Conservation (phyloP, 2,329 filamentous ascomycete genomes). For the Alternaria sp. region DNA sequence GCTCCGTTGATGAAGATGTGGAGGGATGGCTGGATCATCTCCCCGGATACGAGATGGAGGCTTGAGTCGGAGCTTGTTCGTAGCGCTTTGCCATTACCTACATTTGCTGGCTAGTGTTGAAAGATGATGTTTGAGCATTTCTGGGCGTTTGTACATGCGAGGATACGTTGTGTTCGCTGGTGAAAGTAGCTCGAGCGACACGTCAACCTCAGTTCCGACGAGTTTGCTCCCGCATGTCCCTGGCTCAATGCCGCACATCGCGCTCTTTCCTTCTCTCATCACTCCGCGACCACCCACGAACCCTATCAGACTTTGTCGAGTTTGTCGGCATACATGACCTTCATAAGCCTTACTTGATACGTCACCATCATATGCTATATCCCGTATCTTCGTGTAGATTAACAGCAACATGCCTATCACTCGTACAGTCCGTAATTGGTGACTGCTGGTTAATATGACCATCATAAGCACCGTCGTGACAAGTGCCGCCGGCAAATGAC, state of each 20-base stretch:
- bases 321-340: not conserved
- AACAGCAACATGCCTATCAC: not conserved
- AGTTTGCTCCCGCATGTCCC: not conserved
- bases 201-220: not conserved
- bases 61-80: not conserved
- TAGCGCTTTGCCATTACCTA: not conserved
- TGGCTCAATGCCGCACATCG: not conserved
- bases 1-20: conserved; percentile 23
- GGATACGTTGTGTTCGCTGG: not conserved
- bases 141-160: not conserved
- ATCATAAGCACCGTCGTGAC: not conserved
- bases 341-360: not conserved
- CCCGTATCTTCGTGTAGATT: not conserved
- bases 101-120: not conserved
- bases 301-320: not conserved
- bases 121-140: not conserved
- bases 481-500: not conserved
- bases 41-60: conserved; percentile 14
- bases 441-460: not conserved
- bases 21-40: conserved; percentile 29
- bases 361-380: not conserved
- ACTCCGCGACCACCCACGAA: not conserved
- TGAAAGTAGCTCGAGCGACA: not conserved
- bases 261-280: not conserved
- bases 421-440: not conserved